Base-by-base conservation (phyloP, 805 yeast genomes). In the Metschnikowia gruessii region DNA sequence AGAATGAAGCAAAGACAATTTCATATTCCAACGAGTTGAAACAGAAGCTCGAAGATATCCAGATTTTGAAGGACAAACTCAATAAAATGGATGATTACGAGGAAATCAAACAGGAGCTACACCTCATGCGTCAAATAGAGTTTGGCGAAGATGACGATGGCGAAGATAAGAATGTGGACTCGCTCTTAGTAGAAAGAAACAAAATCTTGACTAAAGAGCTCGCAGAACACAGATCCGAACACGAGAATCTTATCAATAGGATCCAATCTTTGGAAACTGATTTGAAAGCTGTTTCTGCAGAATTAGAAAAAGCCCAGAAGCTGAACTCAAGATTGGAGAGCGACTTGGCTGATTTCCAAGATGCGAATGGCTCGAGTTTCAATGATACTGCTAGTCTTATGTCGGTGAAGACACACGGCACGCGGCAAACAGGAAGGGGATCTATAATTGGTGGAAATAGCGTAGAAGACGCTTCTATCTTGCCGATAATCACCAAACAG, bases 401-500 rank as follows among this genome's bases (percentile, higher is more conserved):
- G 40, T 85, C 91, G 3, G 83, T 84, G 4, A 69, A 72, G 22
- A 68, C 75, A 13, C 64, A 74, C 49, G 53, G 58, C 37, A 58
- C 66, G 3, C 48, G 62, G 17, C 61, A 57, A 11, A 52, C 59
- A 9, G 36, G 42, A 7, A 42, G 46, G 10, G 43, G 47, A 3
- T 34, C 55, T 18, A 26, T 77, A 81, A 1, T 74, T 74, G 40
- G 74, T 75, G 70, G 71, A 11, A 48, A 52, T n/a, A 45, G 49
- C 9, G 42, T 38, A 5, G 65, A 60, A 34, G 80, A 77, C 43
- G 59, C 72, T 11, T 76, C 82, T 3, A 80, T 91, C 24, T 65
- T 92, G 42, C 95, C 95, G 1, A 89, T 92, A 43, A 81, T 94
- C 24, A 90, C 97, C 12, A 91, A 92, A 60, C 99, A 92, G 69